Evolutionary conservation across 805 yeast genomes (phyloP), one percentile per base, ranked within the genome.

Genomic region (Alloascoidea africana): DNA sequence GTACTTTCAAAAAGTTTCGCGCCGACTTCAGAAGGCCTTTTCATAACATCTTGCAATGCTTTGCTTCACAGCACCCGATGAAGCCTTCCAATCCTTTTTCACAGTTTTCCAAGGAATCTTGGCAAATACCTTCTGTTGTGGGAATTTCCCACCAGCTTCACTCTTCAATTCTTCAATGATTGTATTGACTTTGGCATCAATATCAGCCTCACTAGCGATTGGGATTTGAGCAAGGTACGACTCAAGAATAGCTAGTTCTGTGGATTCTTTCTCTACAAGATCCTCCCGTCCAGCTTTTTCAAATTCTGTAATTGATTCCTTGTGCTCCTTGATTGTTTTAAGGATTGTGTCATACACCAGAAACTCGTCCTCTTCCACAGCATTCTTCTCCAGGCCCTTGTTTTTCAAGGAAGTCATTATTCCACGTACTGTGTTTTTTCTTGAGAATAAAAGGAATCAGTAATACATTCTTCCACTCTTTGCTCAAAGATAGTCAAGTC

Each of bases 191-290:
- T 53, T 55, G 1, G 39, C 38, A 19, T 61, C 62, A 23, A 68
- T 44, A 36, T 68, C 68, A 35, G 59, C 69, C 27, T 59, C 61
- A 2, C 69, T 54, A 1, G 77, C 66, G 14, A 72, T 66, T 5
- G 74, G 71, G 16, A 75, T 51, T 18, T 53, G 45, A 1, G 41
- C 36, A 35, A 64, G 46, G 36, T 71, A 65, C 13, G 49, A 45
- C 17, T 63, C 45, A 33, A 76, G 60, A 23, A 71, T 49, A 0
- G 42, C 52, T 18, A 64, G 46, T 52, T 75, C 79, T 14, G 53
- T 49, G 16, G 51, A 45, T 53, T 76, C 83, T 38, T 63, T 65
- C n/a, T 61, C 66, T 1, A 65, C 76, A 41, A 75, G 54, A 42
- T 76, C 82, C 2, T 47, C 51, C 44, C 83, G 63, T 5, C 59